These are phyloP conservation scores for Fusarium setosum DNA, from an alignment of 2,329 filamentous ascomycete species.

Conservation along the genomic window DNA sequence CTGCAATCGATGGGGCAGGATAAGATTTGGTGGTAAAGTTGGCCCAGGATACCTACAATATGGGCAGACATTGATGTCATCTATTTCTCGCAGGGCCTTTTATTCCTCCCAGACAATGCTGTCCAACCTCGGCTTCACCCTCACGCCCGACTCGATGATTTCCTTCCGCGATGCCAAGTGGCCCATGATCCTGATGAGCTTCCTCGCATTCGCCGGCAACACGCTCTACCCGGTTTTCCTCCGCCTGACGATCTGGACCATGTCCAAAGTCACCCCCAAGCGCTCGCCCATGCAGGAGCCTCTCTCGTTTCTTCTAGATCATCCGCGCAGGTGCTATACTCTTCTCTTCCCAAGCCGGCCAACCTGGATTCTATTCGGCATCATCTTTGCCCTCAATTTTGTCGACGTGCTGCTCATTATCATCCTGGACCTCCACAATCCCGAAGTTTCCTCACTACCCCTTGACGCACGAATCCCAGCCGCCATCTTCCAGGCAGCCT, in stretches of 20 bases:
- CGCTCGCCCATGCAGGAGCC: slow-evolving; percentile 52
- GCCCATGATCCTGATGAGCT: slow-evolving; percentile 58
- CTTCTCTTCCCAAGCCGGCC: slow-evolving; percentile 69
- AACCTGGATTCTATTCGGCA: slow-evolving; percentile 66
- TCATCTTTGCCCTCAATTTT: slow-evolving; percentile 63
- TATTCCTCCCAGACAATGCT: slow-evolving; percentile 63
- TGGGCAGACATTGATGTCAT: not conserved
- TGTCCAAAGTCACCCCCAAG: slow-evolving; percentile 58
- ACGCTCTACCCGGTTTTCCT: slow-evolving; percentile 69
- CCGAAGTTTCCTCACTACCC: slow-evolving; percentile 52
- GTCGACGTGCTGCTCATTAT: slow-evolving; percentile 66
- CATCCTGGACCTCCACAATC: slow-evolving; percentile 61
- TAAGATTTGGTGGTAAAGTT: slow-evolving; percentile 60
- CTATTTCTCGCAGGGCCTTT: slow-evolving; percentile 51
- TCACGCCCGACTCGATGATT: slow-evolving; percentile 65
- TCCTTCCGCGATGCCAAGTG: slow-evolving; percentile 56
- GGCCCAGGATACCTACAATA: rapidly evolving
- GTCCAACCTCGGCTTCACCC: slow-evolving; percentile 63
- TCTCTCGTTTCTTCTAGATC: slow-evolving; percentile 67
- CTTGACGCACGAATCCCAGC: slow-evolving; percentile 58
- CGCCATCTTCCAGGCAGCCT: slow-evolving; percentile 68
- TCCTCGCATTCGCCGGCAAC: slow-evolving; percentile 63
- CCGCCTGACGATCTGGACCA: slow-evolving; percentile 66
- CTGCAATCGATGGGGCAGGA: slow-evolving; percentile 51
- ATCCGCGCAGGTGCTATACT: slow-evolving; percentile 71